Evolutionary conservation across 306 rosid species (phyloP).

Genomic region (Medicago arabica): DNA sequence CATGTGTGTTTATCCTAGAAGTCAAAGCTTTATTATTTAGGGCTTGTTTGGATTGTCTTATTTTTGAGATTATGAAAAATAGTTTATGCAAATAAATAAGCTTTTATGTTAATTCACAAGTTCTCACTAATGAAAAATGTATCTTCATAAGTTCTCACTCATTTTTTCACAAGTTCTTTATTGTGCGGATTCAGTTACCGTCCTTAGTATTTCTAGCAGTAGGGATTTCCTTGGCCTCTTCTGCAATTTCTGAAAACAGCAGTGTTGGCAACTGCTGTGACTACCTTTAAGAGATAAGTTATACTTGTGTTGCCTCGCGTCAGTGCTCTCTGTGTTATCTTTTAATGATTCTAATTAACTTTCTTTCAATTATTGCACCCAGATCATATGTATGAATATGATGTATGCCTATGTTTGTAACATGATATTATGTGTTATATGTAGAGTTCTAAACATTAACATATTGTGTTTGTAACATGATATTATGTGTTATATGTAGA

Average conservation of each 20-base stretch:
- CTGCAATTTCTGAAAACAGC: not conserved
- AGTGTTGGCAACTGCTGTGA: not conserved
- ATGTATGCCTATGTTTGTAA: not conserved
- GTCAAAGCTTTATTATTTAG: too few species aligned
- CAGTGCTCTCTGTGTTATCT: not conserved
- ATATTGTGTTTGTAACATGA: too few species aligned
- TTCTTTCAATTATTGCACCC: not conserved
- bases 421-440: not conserved
- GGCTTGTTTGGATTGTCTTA: too few species aligned
- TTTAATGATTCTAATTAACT: not conserved
- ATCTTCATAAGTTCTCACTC: too few species aligned
- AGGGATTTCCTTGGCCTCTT: constrained; percentile 10
- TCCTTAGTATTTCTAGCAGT: not conserved
- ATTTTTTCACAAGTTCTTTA: too few species aligned
- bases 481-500: not conserved
- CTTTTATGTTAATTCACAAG: too few species aligned
- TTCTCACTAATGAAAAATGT: too few species aligned
- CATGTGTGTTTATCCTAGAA: too few species aligned
- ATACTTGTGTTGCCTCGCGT: not conserved
- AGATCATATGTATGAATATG: too few species aligned
- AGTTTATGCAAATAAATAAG: too few species aligned
- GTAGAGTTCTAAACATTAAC: not conserved
- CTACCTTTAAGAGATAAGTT: constrained; percentile 3
- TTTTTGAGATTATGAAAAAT: too few species aligned
- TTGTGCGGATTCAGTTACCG: not conserved